Percentiles rank a stretch among this genome's conserved stretches.
Conservation (phyloP, 768 basidiomycete genomes). For the Hygrophorus pudorinus region DNA sequence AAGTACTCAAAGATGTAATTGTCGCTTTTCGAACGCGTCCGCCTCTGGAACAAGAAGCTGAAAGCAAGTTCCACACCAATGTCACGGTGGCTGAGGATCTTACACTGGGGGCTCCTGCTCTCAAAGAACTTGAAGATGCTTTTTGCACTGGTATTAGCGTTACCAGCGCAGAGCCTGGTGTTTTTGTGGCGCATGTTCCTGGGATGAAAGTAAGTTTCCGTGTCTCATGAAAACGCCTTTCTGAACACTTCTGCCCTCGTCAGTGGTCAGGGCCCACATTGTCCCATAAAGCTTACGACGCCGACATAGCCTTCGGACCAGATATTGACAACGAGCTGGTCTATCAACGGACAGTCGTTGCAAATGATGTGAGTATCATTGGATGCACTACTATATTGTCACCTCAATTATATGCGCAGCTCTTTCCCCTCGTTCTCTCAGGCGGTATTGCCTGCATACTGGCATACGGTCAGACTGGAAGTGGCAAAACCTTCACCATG, state of each 20-base stretch:
- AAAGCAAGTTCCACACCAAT: no score
- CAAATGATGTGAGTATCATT: slow-evolving; percentile 17
- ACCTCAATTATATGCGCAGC: slow-evolving; percentile 7
- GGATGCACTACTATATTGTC: not conserved
- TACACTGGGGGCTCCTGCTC: no score
- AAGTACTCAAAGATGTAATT: no score
- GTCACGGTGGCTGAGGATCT: no score
- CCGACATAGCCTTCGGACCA: slow-evolving; percentile 25
- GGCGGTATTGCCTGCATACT: slow-evolving; percentile 69
- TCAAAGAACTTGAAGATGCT: no score
- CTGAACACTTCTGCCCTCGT: not conserved
- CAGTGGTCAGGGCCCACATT: slow-evolving; percentile 27
- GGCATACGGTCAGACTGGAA: slow-evolving; percentile 94
- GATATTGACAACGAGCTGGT: slow-evolving; percentile 23
- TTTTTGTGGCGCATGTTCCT: slow-evolving; percentile 24
- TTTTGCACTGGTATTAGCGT: slow-evolving; percentile 2
- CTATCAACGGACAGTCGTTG: slow-evolving; percentile 22
- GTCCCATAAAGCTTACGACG: slow-evolving; percentile 22
- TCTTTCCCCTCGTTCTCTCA: slow-evolving; percentile 19
- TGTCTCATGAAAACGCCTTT: no score
- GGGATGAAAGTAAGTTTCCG: slow-evolving; percentile 24
- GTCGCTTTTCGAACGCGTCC: no score
- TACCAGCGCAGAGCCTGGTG: slow-evolving; percentile 20
- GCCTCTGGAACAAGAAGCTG: no score
- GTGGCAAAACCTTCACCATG: slow-evolving; percentile 88